phyloP scores from a whole-genome alignment of 2,329 filamentous ascomycete species.

The Penicillium brasilianum region DNA sequence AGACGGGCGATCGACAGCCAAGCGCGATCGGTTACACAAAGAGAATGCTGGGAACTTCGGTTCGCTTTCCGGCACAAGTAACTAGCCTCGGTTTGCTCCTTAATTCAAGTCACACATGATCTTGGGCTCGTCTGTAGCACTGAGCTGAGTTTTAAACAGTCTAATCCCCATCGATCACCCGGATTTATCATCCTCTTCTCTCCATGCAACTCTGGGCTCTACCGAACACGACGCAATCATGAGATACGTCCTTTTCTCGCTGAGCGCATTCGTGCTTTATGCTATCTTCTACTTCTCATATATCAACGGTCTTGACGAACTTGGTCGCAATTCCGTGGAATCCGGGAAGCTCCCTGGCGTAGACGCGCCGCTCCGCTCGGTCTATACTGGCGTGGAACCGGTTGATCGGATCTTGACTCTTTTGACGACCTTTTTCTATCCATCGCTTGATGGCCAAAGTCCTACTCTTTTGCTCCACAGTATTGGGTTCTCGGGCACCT shows the following conservation, averaged over 20 bases:
- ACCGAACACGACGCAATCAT: slow-evolving; percentile 18
- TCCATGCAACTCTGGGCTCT: neutral
- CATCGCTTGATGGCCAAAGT: slow-evolving; percentile 45
- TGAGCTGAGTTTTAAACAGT: neutral
- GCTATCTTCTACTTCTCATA: slow-evolving; percentile 42
- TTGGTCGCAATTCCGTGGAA: slow-evolving; percentile 27
- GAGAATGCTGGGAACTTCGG: slow-evolving; percentile 10
- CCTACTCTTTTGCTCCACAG: slow-evolving; percentile 44
- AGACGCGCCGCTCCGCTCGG: slow-evolving; percentile 36
- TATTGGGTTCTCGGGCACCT: slow-evolving; percentile 47
- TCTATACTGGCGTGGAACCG: slow-evolving; percentile 41
- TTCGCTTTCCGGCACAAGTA: neutral
- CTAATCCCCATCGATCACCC: neutral
- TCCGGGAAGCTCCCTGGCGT: slow-evolving; percentile 34
- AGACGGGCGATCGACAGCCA: slow-evolving; percentile 21
- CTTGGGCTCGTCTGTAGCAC: neutral
- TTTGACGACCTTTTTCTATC: slow-evolving; percentile 48
- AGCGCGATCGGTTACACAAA: slow-evolving; percentile 7
- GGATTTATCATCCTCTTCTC: neutral
- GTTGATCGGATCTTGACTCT: slow-evolving; percentile 40
- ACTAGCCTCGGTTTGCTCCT: slow-evolving; percentile 5
- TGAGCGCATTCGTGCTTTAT: slow-evolving; percentile 40
- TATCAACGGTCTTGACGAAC: slow-evolving; percentile 37
- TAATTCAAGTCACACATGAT: slow-evolving; percentile 13
- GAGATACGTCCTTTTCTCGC: slow-evolving; percentile 36